A percentile compares a stretch with the other conserved stretches of the same genome.
phyloP scores from a whole-genome alignment of 345 rosid species.

The Lenwebbia sp. region DNA sequence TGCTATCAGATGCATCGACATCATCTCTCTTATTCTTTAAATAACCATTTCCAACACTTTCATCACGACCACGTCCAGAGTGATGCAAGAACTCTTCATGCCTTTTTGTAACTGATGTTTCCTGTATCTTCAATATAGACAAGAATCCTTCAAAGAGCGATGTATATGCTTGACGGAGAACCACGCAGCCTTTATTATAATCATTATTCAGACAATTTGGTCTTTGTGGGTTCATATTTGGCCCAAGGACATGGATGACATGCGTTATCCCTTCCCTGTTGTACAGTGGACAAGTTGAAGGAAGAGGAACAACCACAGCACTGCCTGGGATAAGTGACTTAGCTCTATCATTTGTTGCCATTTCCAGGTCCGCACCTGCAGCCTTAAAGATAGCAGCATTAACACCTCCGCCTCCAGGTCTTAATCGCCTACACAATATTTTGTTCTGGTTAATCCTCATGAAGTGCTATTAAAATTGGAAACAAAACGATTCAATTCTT shows the following conservation, averaged over 20 bases:
- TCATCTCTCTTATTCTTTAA: conserved; percentile 34
- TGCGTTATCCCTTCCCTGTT: conserved; percentile 68
- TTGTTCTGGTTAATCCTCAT: background rate
- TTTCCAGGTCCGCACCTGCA: conserved; percentile 61
- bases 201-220: conserved; percentile 63
- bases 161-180: conserved; percentile 60
- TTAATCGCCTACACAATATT: conserved; percentile 57
- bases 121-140: conserved; percentile 29
- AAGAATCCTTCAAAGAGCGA: conserved; percentile 73
- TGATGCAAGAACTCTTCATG: conserved; percentile 7
- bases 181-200: conserved; percentile 63
- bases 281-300: conserved; percentile 63
- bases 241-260: conserved; percentile 95
- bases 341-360: conserved; percentile 50
- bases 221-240: conserved; percentile 86
- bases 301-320: conserved; percentile 75
- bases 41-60: conserved; percentile 6
- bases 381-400: conserved; percentile 82
- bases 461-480: background rate
- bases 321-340: conserved; percentile 62
- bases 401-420: conserved; percentile 94
- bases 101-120: conserved; percentile 15
- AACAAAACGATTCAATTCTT: background rate
- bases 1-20: conserved; percentile 18
- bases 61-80: conserved; percentile 6